Evolutionary conservation across 805 yeast species (phyloP).

Genomic region (Candida ficus): DNA sequence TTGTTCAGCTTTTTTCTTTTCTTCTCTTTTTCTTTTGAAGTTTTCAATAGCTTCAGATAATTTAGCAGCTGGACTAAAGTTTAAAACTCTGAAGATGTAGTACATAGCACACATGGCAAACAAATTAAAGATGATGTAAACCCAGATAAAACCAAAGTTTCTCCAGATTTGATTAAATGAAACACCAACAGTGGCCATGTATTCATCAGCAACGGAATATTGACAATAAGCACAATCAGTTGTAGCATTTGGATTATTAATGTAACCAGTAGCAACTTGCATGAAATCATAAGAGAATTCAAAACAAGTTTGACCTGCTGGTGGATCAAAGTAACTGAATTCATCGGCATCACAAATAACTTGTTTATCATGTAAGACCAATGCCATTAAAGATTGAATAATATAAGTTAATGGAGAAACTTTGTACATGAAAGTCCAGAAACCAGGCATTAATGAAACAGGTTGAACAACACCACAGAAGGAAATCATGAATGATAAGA

Average conservation of each 20-base stretch:
- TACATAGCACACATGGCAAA: constrained; percentile 26
- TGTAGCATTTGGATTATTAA: constrained; percentile 46
- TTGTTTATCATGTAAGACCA: constrained; percentile 42
- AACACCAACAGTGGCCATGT: constrained; percentile 37
- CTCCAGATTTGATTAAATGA: constrained; percentile 54
- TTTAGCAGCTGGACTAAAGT: constrained; percentile 1
- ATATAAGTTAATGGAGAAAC: constrained; percentile 59
- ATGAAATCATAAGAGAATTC: constrained; percentile 41
- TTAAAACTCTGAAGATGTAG: constrained; percentile 11
- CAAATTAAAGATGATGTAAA: constrained; percentile 36
- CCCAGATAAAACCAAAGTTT: constrained; percentile 59
- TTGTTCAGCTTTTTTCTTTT: neutral
- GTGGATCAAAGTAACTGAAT: constrained; percentile 45
- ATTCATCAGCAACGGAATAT: constrained; percentile 39
- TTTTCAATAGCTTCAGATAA: neutral
- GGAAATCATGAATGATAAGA: constrained; percentile 29
- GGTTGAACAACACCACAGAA: constrained; percentile 35
- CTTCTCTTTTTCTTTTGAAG: constrained; percentile 1
- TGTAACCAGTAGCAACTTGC: constrained; percentile 47
- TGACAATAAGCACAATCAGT: constrained; percentile 45
- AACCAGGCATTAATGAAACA: constrained; percentile 53
- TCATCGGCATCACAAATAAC: constrained; percentile 48
- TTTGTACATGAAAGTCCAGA: constrained; percentile 72
- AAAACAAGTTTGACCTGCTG: constrained; percentile 57
- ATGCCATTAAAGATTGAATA: constrained; percentile 45